These are phyloP conservation scores for Trichoderma sp. DNA, from an alignment of 2,329 filamentous ascomycete species.

Conservation along the genomic window DNA sequence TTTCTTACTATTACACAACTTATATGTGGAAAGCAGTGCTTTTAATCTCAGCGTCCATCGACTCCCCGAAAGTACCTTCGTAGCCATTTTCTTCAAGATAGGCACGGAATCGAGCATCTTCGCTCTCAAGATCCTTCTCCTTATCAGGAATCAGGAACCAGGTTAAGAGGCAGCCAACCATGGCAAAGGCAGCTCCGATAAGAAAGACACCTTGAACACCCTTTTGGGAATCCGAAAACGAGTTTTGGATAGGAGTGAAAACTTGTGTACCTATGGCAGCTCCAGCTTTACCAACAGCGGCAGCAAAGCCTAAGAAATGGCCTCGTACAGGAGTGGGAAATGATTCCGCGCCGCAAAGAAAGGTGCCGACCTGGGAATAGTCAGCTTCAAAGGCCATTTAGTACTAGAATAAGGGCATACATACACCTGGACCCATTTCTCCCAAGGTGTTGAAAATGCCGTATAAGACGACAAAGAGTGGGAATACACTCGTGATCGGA, in stretches of 20 bases:
- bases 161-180: conserved; percentile 30
- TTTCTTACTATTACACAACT: neutral
- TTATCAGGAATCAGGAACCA: conserved; percentile 34
- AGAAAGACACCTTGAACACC: conserved; percentile 34
- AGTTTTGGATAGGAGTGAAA: conserved; percentile 29
- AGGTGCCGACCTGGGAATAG: conserved; percentile 37
- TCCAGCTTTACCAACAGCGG: conserved; percentile 53
- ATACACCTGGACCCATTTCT: conserved; percentile 43
- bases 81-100: conserved; percentile 30
- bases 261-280: conserved; percentile 50
- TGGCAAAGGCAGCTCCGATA: conserved; percentile 34
- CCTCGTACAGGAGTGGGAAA: conserved; percentile 54
- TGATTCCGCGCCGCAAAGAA: conserved; percentile 41
- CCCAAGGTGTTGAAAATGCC: conserved; percentile 47
- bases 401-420: too few relatives aligned
- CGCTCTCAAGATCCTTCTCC: conserved; percentile 28
- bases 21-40: conserved; percentile 5
- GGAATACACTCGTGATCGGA: conserved; percentile 48
- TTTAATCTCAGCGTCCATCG: neutral
- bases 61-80: neutral
- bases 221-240: conserved; percentile 29
- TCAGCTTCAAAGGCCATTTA: too few relatives aligned
- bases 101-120: conserved; percentile 28
- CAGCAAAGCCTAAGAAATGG: conserved; percentile 52
- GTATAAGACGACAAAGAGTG: conserved; percentile 54